Percentiles rank a stretch among this genome's conserved stretches.
Conservation (phyloP, 345 rosid genomes). For the Citrus inodora region DNA sequence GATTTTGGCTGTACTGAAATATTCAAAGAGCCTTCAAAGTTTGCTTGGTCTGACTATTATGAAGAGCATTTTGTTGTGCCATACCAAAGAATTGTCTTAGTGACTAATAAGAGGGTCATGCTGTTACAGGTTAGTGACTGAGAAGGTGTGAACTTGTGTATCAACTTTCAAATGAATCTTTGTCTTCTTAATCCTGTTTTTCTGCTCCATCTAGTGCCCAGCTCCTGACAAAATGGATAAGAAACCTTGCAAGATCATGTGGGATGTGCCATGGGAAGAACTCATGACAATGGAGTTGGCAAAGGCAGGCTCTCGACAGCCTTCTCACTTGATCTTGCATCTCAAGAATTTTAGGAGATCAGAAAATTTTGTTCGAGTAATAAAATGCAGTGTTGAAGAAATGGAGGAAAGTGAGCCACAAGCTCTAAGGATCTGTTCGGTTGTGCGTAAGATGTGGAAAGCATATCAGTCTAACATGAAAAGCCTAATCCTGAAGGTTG, state of each 20-base stretch:
- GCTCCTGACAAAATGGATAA: slow-evolving; percentile 78
- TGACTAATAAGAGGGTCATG: slow-evolving; percentile 78
- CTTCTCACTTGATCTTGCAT: slow-evolving; percentile 90
- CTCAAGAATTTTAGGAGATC: slow-evolving; percentile 76
- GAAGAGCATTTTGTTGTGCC: slow-evolving; percentile 82
- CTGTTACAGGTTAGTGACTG: slow-evolving; percentile 67
- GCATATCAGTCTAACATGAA: slow-evolving; percentile 59
- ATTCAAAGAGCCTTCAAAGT: slow-evolving; percentile 94
- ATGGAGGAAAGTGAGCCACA: slow-evolving; percentile 62
- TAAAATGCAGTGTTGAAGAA: slow-evolving; percentile 71
- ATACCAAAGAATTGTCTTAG: slow-evolving; percentile 71
- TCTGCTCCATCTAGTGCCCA: slow-evolving; percentile 48
- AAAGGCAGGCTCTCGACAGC: slow-evolving; percentile 68
- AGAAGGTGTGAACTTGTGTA: neutral
- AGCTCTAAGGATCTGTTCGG: slow-evolving; percentile 82
- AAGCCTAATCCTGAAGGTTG: slow-evolving; percentile 64
- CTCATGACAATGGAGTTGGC: slow-evolving; percentile 95
- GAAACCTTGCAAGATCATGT: slow-evolving; percentile 88
- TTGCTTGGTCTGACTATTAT: slow-evolving; percentile 81
- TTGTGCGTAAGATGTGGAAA: slow-evolving; percentile 85
- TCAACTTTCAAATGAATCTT: neutral
- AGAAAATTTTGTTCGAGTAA: slow-evolving; percentile 83
- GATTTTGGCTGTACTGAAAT: slow-evolving; percentile 87
- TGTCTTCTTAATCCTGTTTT: slow-evolving; percentile 15
- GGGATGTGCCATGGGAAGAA: slow-evolving; percentile 98